These are phyloP conservation scores for Cystobasidium ongulense DNA, from an alignment of 768 basidiomycete genomes.

Conservation along the genomic window DNA sequence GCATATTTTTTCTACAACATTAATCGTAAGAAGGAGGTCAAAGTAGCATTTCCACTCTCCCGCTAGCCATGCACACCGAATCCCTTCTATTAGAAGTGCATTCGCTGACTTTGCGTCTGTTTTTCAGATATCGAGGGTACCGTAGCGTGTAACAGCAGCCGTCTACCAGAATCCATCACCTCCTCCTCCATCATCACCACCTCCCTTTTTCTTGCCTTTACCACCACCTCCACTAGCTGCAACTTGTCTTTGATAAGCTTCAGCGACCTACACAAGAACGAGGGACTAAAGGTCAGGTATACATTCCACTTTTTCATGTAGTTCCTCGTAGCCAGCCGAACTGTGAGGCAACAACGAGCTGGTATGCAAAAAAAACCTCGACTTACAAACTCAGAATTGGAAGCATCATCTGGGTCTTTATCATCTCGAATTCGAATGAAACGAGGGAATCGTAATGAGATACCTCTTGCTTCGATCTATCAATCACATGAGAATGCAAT, in stretches of 20 bases:
- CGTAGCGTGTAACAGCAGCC: no score
- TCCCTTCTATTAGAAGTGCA: no score
- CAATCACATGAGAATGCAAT: background rate
- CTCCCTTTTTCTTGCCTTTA: slow-evolving; percentile 37
- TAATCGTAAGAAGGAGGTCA: no score
- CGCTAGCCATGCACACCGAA: no score
- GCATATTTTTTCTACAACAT: no score
- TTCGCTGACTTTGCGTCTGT: no score
- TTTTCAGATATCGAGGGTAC: no score
- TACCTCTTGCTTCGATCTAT: slow-evolving; percentile 67
- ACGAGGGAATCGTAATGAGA: slow-evolving; percentile 91
- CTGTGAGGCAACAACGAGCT: background rate
- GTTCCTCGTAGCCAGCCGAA: no score
- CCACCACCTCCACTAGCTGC: slow-evolving; percentile 29
- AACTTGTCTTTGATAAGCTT: slow-evolving; percentile 39
- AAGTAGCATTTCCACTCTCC: no score
- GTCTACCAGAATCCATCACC: slow-evolving; percentile 36
- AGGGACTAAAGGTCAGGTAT: background rate
- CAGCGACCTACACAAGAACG: slow-evolving; percentile 33
- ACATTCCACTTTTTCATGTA: no score
- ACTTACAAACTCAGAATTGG: slow-evolving; percentile 59
- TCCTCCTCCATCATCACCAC: slow-evolving; percentile 31
- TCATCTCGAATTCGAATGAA: slow-evolving; percentile 89
- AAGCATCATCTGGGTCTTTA: slow-evolving; percentile 84
- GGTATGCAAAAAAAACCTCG: slow-evolving; percentile 53